Evolutionary conservation across 2,329 filamentous ascomycete species (phyloP), one percentile per base, ranked within the genome.

Genomic region (Aureobasidium mangrovei): DNA sequence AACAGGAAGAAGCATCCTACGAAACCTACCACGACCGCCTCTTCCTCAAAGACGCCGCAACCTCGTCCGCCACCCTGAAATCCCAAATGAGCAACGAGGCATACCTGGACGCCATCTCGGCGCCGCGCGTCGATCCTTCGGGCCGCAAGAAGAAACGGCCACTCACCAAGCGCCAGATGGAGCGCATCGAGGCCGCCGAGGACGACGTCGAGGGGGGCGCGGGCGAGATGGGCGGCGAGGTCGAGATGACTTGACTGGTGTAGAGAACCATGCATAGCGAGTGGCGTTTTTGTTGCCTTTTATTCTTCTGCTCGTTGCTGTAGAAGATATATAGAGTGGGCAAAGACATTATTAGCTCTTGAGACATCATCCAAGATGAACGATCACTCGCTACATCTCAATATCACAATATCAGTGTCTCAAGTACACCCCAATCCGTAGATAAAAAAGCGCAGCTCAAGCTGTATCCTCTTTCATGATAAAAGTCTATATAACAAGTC

Each of bases 21-120:
- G 78, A 81, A 31, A 78, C 83, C 32, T 95, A 90, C 68, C 78
- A 84, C 56, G 81, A 86, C 60, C 84, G 82, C 59, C 79, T 95
- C 59, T 84, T 88, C 59, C 74, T 82, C 47, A 64, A 73, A 40
- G 68, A 75, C 8, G 61, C 71, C 3, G 69, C 70, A 7, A 65
- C 65, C 1, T 5, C 18, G 9, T 72, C 74, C 2, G 70, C 74
- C 3, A 71, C 74, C 51, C 69, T 86, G 24, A 70, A 75, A 55
- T 79, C 80, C 33, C 70, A 70, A 5, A 77, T 84, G 63, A 74
- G 74, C 55, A 76, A 81, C 58, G 75, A 78, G 53, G 72, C 80
- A 48, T 86, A 83, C 65, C 69, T 86, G 46, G 82, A 85, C 66
- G 73, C 72, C 7, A 82, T 86, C 65, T 83, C 80, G 64, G 77